phyloP scores from a whole-genome alignment of 73 alveolate genomes.

The Paraurostyla sp. region DNA sequence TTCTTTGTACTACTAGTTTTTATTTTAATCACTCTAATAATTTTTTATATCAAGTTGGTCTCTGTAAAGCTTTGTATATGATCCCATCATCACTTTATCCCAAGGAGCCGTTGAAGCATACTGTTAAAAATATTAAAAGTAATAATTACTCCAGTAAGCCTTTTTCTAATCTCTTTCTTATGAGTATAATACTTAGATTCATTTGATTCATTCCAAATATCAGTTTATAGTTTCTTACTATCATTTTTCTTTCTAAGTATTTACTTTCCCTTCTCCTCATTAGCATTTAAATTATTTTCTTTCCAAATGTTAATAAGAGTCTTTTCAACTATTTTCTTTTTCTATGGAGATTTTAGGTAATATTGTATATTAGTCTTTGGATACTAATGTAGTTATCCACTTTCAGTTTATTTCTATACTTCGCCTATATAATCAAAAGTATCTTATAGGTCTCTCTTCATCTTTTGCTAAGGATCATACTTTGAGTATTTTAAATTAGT shows the following conservation, averaged over 20 bases:
- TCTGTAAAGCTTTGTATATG: slow-evolving; percentile 8
- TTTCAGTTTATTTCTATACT: not conserved
- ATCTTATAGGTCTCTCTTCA: not conserved
- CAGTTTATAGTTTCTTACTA: not conserved
- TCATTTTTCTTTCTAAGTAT: not conserved
- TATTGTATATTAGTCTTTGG: not conserved
- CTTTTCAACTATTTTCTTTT: not conserved
- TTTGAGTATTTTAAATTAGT: not conserved
- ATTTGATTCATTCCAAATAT: slow-evolving; percentile 7
- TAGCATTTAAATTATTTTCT: not conserved
- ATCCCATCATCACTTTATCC: slow-evolving; percentile 52
- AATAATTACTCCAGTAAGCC: slow-evolving; percentile 13
- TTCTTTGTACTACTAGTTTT: not conserved
- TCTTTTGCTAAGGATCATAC: not conserved
- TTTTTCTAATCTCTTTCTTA: slow-evolving; percentile 11
- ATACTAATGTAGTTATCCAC: not conserved
- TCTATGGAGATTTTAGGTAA: not conserved
- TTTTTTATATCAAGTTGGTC: slow-evolving; percentile 11
- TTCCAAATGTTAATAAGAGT: slow-evolving; percentile 10
- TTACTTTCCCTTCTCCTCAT: not conserved
- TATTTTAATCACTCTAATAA: not conserved
- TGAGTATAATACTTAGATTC: slow-evolving; percentile 12
- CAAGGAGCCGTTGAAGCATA: slow-evolving; percentile 44
- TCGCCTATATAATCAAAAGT: not conserved
- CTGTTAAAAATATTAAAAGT: not conserved